Conservation (phyloP, 805 yeast species). For the Wickerhamomyces mucosus region DNA sequence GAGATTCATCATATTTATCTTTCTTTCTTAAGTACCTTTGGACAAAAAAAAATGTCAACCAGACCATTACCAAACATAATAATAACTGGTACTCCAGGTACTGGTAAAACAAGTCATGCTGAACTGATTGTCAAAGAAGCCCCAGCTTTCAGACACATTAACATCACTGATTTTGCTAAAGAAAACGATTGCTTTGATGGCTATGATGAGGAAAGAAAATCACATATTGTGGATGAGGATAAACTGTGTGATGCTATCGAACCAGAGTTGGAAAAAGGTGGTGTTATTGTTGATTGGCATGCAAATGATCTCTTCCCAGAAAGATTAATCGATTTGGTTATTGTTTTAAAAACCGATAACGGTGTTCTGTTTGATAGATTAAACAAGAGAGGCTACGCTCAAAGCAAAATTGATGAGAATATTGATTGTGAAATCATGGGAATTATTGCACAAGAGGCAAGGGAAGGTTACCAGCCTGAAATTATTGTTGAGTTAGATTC, state of each 20-base stretch:
- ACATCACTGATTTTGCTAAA: constrained; percentile 76
- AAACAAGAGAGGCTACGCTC: constrained; percentile 65
- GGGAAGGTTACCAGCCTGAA: constrained; percentile 68
- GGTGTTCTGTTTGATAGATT: constrained; percentile 66
- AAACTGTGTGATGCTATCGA: constrained; percentile 74
- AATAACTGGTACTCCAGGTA: constrained; percentile 93
- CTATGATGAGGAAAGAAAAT: constrained; percentile 76
- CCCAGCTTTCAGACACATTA: constrained; percentile 39
- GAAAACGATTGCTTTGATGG: constrained; percentile 71
- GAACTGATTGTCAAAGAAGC: constrained; percentile 44
- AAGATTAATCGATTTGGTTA: constrained; percentile 81
- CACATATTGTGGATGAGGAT: constrained; percentile 90
- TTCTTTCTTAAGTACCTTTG: too few species aligned
- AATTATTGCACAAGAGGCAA: constrained; percentile 77
- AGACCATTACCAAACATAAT: constrained; percentile 57
- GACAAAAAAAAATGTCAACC: constrained; percentile 11
- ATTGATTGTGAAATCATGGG: constrained; percentile 97
- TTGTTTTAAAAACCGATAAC: constrained; percentile 77
- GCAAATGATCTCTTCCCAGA: constrained; percentile 95
- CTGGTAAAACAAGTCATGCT: constrained; percentile 78
- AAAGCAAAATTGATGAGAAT: constrained; percentile 80
- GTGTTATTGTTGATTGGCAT: constrained; percentile 92
- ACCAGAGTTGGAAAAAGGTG: constrained; percentile 74
- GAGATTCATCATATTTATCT: too few species aligned
- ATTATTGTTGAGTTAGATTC: constrained; percentile 76